Conservation (phyloP, 106 monocot species). For the Iris macrosiphon region DNA sequence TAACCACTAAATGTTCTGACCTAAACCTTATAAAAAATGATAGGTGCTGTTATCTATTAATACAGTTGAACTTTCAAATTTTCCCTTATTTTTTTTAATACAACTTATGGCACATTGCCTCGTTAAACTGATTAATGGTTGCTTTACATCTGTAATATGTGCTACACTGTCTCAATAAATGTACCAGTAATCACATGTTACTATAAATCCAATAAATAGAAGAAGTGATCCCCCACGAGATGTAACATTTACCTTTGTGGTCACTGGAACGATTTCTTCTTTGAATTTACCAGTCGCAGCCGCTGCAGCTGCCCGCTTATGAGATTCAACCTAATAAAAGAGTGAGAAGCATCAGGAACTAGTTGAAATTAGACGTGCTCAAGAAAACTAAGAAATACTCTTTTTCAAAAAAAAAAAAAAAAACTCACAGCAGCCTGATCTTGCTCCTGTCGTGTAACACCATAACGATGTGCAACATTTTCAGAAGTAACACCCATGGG, state of each 20-base stretch:
- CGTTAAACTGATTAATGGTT: too few relatives aligned
- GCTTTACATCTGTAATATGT: too few relatives aligned
- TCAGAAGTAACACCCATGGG: constrained; percentile 90
- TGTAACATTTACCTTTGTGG: constrained; percentile 59
- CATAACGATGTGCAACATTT: constrained; percentile 80
- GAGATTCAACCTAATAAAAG: constrained; percentile 69
- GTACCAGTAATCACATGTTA: too few relatives aligned
- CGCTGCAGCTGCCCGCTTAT: constrained; percentile 73
- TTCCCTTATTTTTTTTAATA: too few relatives aligned
- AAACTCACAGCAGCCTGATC: constrained; percentile 71
- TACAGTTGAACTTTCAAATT: too few relatives aligned
- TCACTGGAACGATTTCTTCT: constrained; percentile 83
- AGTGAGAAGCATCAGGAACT: constrained; percentile 3
- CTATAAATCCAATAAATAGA: too few relatives aligned
- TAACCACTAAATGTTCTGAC: too few relatives aligned
- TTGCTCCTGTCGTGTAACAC: constrained; percentile 74
- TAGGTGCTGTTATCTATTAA: too few relatives aligned
- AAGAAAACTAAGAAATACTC: not conserved
- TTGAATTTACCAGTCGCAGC: constrained; percentile 66
- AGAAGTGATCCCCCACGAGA: too few relatives aligned
- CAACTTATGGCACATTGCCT: too few relatives aligned
- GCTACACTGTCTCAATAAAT: too few relatives aligned
- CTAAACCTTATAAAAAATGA: too few relatives aligned
- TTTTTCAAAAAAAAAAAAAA: not conserved
- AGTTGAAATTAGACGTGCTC: not conserved